Base-by-base conservation (phyloP, 192 early-diverging fungal genomes). In the Coemansia sp. region DNA sequence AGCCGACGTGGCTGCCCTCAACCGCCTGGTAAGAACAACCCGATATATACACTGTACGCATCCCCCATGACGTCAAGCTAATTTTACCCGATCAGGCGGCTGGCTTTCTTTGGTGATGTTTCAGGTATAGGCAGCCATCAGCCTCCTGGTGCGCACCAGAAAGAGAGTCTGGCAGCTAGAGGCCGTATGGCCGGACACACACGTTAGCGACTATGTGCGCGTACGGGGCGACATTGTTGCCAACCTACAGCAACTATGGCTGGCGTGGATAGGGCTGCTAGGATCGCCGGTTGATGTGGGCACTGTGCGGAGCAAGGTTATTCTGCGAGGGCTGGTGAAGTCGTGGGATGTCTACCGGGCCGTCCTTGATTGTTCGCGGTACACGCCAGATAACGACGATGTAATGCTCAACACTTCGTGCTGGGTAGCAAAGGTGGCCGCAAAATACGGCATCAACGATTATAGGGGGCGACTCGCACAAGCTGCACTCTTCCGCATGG, bases 301-400 rank as follows among this genome's bases (percentile, higher is more conserved):
- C 51, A 44, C 18, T 0, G 29, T 37, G 21, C 46, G 29, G 16
- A 56, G 61, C 54, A 60, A 55, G 43, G 33, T 60, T 4, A 64
- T 72, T 12, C 52, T 72, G 8, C 52, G 47, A 8, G 68, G 68
- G 7, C 44, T 72, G 10, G 53, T 64, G 16, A 34, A 23, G 16
- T 47, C 60, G 11, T 72, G 68, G 68, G 48, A 64, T 29, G 61
- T 56, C 2, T 64, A 72, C 30, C 37, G 68, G 8, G 68, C 61
- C 1, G 68, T 60, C n/a, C 37, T 72, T 3, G 61, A 72, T 25
- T 64, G 67, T 52, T 71, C 61, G 6, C 56, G 61, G 11, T 60
- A 55, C 36, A 53, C 51, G 8, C 60, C 60, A 2, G 68, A 64
- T 21, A 60, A 72, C 33, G 61, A 72, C 26, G 57, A 57, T 22